Conservation (phyloP, 2,329 filamentous ascomycete genomes). For the Ophiostoma triangulosporum region DNA sequence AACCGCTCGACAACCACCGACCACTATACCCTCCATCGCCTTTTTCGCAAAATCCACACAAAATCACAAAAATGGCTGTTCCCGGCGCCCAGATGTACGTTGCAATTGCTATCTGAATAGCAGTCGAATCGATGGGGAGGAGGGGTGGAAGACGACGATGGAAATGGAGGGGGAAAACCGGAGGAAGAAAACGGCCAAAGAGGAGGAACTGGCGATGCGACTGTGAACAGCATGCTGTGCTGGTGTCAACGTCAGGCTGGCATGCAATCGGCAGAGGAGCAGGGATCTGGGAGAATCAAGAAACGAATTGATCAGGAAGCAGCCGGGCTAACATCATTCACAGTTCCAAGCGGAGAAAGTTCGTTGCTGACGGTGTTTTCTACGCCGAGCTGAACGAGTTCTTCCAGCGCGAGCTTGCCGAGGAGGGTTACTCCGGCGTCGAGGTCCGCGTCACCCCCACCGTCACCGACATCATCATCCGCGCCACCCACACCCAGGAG, state of each 20-base stretch:
- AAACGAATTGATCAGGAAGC: not conserved
- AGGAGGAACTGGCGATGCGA: not conserved
- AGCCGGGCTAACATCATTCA: not conserved
- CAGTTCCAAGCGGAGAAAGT: slow-evolving; percentile 88
- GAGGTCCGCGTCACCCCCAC: slow-evolving; percentile 99
- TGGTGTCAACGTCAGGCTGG: not conserved
- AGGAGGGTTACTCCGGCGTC: slow-evolving; percentile 99
- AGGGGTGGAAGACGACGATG: not conserved
- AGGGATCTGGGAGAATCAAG: not conserved
- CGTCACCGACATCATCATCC: slow-evolving; percentile 99
- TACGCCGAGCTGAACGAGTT: slow-evolving; percentile 99
- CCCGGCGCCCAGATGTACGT: slow-evolving; percentile 51
- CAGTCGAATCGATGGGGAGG: not conserved
- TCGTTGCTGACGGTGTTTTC: slow-evolving; percentile 98
- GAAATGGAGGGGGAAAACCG: not conserved
- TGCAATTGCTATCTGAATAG: slow-evolving; percentile 4
- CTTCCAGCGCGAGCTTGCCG: slow-evolving; percentile 99
- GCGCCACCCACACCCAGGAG: slow-evolving; percentile 99
- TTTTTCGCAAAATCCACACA: slow-evolving; percentile 3
- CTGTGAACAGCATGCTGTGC: not conserved
- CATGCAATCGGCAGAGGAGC: not conserved
- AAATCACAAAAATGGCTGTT: slow-evolving; percentile 38
- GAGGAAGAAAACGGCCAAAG: not conserved
- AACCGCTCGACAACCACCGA: not conserved
- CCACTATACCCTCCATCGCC: not conserved